Evolutionary conservation across 257 asterid species (phyloP), one percentile per base, ranked within the genome.

Genomic region (Nicotiana noctiflora): DNA sequence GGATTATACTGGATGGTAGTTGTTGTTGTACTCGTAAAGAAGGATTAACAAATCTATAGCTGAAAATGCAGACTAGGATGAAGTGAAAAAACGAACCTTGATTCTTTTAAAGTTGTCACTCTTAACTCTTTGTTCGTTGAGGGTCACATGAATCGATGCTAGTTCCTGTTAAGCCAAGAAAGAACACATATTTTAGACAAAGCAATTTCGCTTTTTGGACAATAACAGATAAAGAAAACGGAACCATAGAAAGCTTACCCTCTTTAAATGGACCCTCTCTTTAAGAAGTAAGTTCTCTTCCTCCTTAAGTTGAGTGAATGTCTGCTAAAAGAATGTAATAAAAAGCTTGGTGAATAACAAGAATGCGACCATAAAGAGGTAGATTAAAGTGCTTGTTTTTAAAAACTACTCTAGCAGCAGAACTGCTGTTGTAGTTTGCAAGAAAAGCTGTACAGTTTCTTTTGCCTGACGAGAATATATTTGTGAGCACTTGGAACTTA

Each of bases 91-190:
- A 2, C 15, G n/a, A 65, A 88, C 90, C 87, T 84, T 88, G 77
- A 88, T 80, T 76, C 87, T 82, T 81, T 86, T 88, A 59, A 79
- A 63, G 80, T 67, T 82, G 23, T 80, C 84, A n/a, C 86, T 84
- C 79, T 76, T 72, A 57, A 56, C 75, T 67, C 82, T 84, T 29
- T 84, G 86, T 75, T 84, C 81, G n/a, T 78, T 11, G 70, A 85
- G 59, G 11, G 67, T 85, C 9, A 80, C 81, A 53, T 82, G 83
- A 19, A 80, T 2, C 4, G 87, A 85, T 21, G 78, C 86, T 52
- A 87, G 17, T 31, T 87, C 86, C 90, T 87, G 60, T 53, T 84
- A 67, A 13, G 6, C 57, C 34, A 74, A 40, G 29, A 2, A 57
- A 17, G 6, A 25, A 6, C 8, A 67, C 49, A 12, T 25, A 1